These are phyloP conservation scores for Ophiostoma novo-ulmi DNA, from an alignment of 2,329 filamentous ascomycete genomes.

Conservation along the genomic window DNA sequence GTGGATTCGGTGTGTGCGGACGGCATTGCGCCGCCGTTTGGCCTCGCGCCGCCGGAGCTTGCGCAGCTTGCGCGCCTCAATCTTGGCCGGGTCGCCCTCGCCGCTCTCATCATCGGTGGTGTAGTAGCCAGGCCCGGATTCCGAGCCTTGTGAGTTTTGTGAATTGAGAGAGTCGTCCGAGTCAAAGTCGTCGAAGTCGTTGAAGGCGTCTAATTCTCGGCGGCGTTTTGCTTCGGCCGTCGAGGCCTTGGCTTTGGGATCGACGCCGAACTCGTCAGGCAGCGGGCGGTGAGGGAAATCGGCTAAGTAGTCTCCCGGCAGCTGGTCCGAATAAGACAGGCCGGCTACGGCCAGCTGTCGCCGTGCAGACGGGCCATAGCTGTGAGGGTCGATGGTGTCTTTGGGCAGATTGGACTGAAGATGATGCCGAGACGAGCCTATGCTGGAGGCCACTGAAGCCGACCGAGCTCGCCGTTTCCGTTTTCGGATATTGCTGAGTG, in stretches of 20 bases:
- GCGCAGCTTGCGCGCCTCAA: constrained; percentile 18
- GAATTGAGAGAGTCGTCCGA: constrained; percentile 5
- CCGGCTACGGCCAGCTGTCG: constrained; percentile 52
- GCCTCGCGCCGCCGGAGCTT: constrained; percentile 17
- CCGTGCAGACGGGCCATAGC: constrained; percentile 48
- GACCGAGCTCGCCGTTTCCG: constrained; percentile 33
- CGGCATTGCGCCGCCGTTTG: constrained; percentile 36
- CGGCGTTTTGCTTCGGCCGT: constrained; percentile 18
- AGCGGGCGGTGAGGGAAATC: constrained; percentile 51
- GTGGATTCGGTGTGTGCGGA: constrained; percentile 26
- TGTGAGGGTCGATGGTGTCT: constrained; percentile 50
- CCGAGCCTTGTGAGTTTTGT: not conserved
- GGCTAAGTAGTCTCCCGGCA: constrained; percentile 36
- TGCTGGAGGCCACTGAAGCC: constrained; percentile 21
- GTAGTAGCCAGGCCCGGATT: not conserved
- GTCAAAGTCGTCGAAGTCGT: constrained; percentile 20
- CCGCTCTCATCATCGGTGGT: constrained; percentile 11
- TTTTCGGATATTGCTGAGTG: constrained; percentile 32
- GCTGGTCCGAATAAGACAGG: constrained; percentile 43
- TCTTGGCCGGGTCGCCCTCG: constrained; percentile 1
- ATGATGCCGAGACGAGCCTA: constrained; percentile 23
- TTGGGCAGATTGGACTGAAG: constrained; percentile 28
- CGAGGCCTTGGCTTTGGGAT: constrained; percentile 20
- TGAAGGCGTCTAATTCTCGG: constrained; percentile 24
- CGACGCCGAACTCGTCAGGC: constrained; percentile 26